Conservation (phyloP, 257 asterid genomes). For the Lithospermum erythrorhizon region DNA sequence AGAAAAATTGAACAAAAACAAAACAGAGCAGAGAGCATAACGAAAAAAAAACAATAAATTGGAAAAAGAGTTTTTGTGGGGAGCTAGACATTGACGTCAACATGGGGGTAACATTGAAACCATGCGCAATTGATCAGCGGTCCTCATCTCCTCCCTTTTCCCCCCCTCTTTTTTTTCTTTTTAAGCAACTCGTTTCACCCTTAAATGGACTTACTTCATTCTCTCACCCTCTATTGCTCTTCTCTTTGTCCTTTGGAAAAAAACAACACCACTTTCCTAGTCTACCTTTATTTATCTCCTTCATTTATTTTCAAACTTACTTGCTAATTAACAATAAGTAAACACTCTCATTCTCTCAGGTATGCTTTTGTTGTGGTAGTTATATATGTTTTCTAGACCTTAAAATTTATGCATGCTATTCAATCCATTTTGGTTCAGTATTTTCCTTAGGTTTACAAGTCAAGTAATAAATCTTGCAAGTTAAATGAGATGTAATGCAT, state of each 20-base stretch:
- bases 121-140: slow-evolving; percentile 63
- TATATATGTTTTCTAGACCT: neutral
- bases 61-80: slow-evolving; percentile 8
- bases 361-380: neutral
- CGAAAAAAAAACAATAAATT: neutral
- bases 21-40: neutral
- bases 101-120: slow-evolving; percentile 49
- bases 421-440: too few relatives aligned
- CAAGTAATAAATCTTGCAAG: too few relatives aligned
- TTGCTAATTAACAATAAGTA: neutral
- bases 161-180: slow-evolving; percentile 1
- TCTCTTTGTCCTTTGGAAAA: slow-evolving; percentile 27
- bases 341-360: neutral
- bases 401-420: too few relatives aligned
- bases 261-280: neutral
- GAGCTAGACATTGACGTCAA: slow-evolving; percentile 26
- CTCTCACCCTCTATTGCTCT: slow-evolving; percentile 6
- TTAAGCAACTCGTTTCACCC: slow-evolving; percentile 11
- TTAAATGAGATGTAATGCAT: too few relatives aligned
- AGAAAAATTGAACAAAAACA: too few relatives aligned
- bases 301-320: neutral
- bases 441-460: too few relatives aligned
- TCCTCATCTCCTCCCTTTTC: slow-evolving; percentile 16
- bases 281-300: neutral
- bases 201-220: neutral